phyloP scores from a whole-genome alignment of 148 eudicot species.

The Drosera capensis region DNA sequence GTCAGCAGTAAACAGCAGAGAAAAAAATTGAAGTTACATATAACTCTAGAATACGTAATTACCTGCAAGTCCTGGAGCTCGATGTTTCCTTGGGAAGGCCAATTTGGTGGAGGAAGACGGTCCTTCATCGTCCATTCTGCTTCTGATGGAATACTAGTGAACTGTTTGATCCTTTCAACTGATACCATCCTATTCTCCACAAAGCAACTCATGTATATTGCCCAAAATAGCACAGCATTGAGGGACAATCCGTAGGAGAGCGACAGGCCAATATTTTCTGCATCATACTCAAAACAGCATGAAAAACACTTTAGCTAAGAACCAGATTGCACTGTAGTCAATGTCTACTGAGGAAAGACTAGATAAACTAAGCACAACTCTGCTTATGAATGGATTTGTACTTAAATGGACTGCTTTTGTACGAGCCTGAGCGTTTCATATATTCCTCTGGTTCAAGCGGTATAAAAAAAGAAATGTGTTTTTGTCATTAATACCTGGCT shows the following conservation, averaged over 20 bases:
- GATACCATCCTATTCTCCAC: slow-evolving; percentile 90
- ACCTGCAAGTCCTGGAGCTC: slow-evolving; percentile 67
- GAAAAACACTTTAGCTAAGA: no score
- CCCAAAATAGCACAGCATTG: slow-evolving; percentile 44
- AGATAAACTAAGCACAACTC: no score
- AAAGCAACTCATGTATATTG: slow-evolving; percentile 66
- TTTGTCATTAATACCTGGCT: slow-evolving; percentile 44
- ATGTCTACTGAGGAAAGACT: no score
- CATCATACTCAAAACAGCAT: not conserved
- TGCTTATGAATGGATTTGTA: no score
- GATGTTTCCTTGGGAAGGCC: slow-evolving; percentile 71
- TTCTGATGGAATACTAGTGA: slow-evolving; percentile 64
- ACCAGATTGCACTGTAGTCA: no score
- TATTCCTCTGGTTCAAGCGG: no score
- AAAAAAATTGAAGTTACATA: not conserved
- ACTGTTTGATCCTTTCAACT: slow-evolving; percentile 89
- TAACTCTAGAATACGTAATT: not conserved
- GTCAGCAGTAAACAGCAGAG: no score
- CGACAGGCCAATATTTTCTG: slow-evolving; percentile 81
- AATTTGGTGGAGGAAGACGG: slow-evolving; percentile 42
- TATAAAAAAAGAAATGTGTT: no score
- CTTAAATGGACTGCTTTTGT: no score
- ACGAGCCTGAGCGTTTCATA: no score
- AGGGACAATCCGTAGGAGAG: slow-evolving; percentile 94
- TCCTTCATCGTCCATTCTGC: slow-evolving; percentile 67